Percentiles rank a stretch among this genome's conserved stretches.
Evolutionary conservation across 2,329 filamentous ascomycete species (phyloP).

Genomic region (Aureobasidium namibiae): DNA sequence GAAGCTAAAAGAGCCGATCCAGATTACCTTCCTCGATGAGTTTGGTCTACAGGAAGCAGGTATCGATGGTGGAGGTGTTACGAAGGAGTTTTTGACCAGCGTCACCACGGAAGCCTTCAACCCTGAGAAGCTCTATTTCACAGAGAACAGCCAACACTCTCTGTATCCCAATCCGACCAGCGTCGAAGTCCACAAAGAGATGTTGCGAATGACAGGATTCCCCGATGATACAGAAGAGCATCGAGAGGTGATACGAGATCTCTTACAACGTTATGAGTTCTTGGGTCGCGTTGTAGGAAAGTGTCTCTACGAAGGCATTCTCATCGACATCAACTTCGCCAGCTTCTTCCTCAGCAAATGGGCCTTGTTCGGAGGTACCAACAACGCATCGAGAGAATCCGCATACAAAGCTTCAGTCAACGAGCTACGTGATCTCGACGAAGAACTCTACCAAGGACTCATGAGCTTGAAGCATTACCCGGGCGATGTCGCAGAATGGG

Average conservation of each 20-base stretch:
- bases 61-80: constrained; percentile 94
- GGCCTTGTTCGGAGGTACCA: constrained; percentile 63
- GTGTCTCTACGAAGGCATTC: constrained; percentile 92
- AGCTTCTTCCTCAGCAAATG: constrained; percentile 96
- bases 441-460: constrained; percentile 82
- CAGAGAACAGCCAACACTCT: constrained; percentile 75
- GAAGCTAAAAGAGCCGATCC: constrained; percentile 85
- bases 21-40: constrained; percentile 91
- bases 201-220: constrained; percentile 34
- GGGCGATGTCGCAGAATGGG: constrained; percentile 71
- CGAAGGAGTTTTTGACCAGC: constrained; percentile 91
- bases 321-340: constrained; percentile 87
- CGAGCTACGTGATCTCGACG: constrained; percentile 85
- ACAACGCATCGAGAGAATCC: constrained; percentile 56
- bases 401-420: constrained; percentile 89
- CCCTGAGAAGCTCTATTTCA: constrained; percentile 53
- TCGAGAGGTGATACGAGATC: constrained; percentile 47
- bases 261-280: constrained; percentile 78
- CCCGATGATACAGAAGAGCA: constrained; percentile 49
- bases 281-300: constrained; percentile 89
- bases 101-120: constrained; percentile 79
- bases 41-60: constrained; percentile 83
- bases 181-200: constrained; percentile 1
- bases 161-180: constrained; percentile 76
- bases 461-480: constrained; percentile 73